Conservation (phyloP, 1,284 basidiomycete genomes). For the Phylloporus gajari region DNA sequence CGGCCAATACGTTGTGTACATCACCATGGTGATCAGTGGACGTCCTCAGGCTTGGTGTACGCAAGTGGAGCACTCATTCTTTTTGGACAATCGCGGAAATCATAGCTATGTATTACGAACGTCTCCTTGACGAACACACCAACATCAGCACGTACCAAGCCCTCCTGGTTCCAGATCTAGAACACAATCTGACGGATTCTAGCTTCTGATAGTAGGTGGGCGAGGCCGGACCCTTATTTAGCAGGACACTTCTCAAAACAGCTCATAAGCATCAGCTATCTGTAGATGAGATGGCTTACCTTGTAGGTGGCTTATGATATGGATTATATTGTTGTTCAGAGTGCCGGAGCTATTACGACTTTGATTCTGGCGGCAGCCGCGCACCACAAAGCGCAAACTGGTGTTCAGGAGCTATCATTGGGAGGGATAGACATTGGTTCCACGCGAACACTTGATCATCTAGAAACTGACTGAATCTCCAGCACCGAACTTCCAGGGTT, state of each 20-base stretch:
- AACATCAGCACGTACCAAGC: no score
- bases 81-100: no score
- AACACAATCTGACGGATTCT: no score
- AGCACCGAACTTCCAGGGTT: constrained; percentile 59
- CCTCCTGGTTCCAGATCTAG: neutral
- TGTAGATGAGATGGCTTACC: constrained; percentile 63
- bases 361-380: constrained; percentile 69
- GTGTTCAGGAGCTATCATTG: constrained; percentile 65
- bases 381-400: constrained; percentile 62
- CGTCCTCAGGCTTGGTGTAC: no score
- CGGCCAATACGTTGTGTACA: no score
- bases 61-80: no score
- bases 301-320: constrained; percentile 55
- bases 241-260: constrained; percentile 64
- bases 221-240: constrained; percentile 56
- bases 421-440: constrained; percentile 54
- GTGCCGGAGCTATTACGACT: constrained; percentile 65
- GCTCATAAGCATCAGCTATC: constrained; percentile 59
- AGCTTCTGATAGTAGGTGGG: neutral
- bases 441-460: neutral
- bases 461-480: neutral
- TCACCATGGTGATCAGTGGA: no score
- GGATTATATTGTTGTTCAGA: constrained; percentile 39
- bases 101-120: no score
- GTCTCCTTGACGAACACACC: no score